Evolutionary conservation across 2,329 filamentous ascomycete species (phyloP).

Genomic region (Colletotrichum lentis): DNA sequence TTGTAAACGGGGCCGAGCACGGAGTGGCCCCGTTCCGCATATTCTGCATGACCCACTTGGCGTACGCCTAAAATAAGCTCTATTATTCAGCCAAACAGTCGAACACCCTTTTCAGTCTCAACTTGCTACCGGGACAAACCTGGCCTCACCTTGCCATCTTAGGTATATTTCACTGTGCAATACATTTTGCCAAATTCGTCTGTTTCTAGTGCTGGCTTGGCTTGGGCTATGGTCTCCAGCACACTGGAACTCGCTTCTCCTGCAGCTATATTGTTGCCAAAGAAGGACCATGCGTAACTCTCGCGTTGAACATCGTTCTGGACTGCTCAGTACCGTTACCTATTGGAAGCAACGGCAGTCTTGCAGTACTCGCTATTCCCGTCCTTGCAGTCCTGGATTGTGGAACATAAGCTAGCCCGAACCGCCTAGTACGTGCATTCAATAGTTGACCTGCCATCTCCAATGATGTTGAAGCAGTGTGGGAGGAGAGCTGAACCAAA

Average conservation of each 20-base stretch:
- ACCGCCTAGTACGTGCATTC: constrained; percentile 8
- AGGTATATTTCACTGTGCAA: neutral
- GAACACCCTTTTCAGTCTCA: neutral
- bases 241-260: too few species aligned
- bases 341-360: neutral
- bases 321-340: too few species aligned
- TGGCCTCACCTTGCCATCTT: neutral
- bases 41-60: constrained; percentile 9
- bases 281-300: neutral
- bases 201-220: too few species aligned
- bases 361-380: neutral
- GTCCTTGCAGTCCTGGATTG: neutral
- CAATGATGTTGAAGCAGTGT: constrained; percentile 17
- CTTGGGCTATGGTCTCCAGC: neutral
- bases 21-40: constrained; percentile 4
- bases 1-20: constrained; percentile 7
- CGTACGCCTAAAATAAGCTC: constrained; percentile 4
- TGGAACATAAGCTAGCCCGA: constrained; percentile 7
- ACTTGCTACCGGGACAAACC: neutral
- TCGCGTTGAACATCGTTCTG: neutral
- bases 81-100: neutral
- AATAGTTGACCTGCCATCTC: constrained; percentile 21
- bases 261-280: neutral
- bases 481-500: constrained; percentile 18
- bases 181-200: too few species aligned